Base-by-base conservation (phyloP, 495 filamentous ascomycete genomes). In the Daldinia decipiens region DNA sequence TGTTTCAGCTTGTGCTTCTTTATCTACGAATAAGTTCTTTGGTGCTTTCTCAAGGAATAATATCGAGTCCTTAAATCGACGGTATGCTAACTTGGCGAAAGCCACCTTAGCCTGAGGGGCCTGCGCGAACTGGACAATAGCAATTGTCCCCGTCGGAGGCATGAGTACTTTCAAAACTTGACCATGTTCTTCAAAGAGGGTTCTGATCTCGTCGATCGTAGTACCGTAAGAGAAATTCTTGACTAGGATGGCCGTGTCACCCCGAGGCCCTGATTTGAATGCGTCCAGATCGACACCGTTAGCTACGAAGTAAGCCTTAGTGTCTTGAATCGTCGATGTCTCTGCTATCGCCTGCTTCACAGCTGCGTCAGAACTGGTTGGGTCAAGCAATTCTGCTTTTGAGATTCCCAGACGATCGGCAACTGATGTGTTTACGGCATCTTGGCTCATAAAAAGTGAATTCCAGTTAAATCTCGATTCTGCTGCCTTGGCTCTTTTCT, bases 341-440 rank as follows among this genome's bases (percentile, higher is more conserved):
- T 99, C 95, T 39, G 96, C 95, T 77, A 97, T 92, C 40, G 95
- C 95, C 82, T 98, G 95, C 80, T 95, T 97, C 40, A 98, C 92
- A 39, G 93, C 95, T 59, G 94, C 93, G 77, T 96, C 92, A 43
- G 95, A 89, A 62, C 91, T 97, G 1, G 96, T 97, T 7, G 95
- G 95, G 79, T 99, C 94, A 40, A 99, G 82, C 26, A 99, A 77
- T 62, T 97, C 94, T 8, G 92, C 87, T 81, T 98, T 99, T 15
- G 91, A 88, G 27, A 98, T 86, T 15, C 94, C 93, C 5, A 98
- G 82, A 60, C 94, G 90, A 74, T 92, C 87, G 40, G 96, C 92
- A 50, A 97, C 87, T 13, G 94, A 95, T 45, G 92, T 91, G 80
- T 98, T 94, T 40, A 98, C 94, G 45, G 95, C 93, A 84, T 99